phyloP scores from a whole-genome alignment of 2,329 filamentous ascomycete species.

The Talaromyces verruculosus region DNA sequence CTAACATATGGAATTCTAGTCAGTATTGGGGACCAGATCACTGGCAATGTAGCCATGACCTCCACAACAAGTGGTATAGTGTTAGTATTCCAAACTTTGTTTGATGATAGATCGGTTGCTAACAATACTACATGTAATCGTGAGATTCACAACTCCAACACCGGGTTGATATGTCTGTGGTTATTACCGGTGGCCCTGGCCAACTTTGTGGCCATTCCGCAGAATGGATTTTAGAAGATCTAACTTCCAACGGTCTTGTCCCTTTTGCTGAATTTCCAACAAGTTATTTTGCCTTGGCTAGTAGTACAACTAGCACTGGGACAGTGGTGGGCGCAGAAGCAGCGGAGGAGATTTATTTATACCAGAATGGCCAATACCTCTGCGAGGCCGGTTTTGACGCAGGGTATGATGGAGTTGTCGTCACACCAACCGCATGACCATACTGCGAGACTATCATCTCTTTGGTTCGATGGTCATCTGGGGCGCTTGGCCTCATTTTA shows the following conservation, averaged over 20 bases:
- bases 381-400: neutral
- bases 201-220: neutral
- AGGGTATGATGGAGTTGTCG: neutral
- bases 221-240: slow-evolving; percentile 5
- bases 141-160: neutral
- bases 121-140: neutral
- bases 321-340: neutral
- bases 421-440: neutral
- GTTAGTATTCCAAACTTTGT: neutral
- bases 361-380: neutral
- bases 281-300: slow-evolving; percentile 2
- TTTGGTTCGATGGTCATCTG: neutral
- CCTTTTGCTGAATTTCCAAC: slow-evolving; percentile 3
- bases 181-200: neutral
- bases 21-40: neutral
- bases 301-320: neutral
- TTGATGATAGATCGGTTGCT: neutral
- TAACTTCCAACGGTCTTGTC: slow-evolving; percentile 8
- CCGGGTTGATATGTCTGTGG: neutral
- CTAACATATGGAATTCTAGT: neutral
- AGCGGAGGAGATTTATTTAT: neutral
- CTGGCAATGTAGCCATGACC: neutral
- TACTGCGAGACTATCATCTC: neutral
- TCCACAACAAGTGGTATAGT: neutral
- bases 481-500: neutral